These are phyloP conservation scores for Brassica nigra DNA, from an alignment of 345 rosid genomes.

Conservation along the genomic window DNA sequence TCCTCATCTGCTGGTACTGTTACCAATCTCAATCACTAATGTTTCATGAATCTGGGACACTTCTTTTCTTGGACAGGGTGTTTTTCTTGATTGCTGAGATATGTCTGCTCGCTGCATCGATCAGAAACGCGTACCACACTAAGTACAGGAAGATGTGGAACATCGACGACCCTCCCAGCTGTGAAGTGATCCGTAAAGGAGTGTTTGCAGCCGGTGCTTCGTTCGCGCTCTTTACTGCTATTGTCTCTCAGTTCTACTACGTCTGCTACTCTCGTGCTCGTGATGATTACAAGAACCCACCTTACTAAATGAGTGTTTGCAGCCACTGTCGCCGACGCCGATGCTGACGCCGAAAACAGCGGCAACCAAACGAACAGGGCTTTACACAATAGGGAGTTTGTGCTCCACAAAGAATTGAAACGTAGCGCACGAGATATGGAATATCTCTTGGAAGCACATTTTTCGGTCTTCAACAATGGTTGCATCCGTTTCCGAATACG, in stretches of 20 bases:
- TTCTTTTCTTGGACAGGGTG: constrained; percentile 48
- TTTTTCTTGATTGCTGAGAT: constrained; percentile 83
- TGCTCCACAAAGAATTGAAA: too few species aligned
- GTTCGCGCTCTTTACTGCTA: constrained; percentile 73
- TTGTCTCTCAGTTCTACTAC: constrained; percentile 78
- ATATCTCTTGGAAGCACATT: too few species aligned
- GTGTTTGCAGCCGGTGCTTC: constrained; percentile 94
- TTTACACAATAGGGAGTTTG: too few species aligned
- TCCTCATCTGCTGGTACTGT: constrained; percentile 78
- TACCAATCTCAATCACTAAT: background rate
- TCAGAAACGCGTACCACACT: constrained; percentile 85
- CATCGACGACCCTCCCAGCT: constrained; percentile 45
- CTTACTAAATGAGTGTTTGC: constrained; percentile 14
- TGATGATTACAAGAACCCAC: constrained; percentile 39
- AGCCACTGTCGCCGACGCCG: too few species aligned
- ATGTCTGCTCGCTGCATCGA: constrained; percentile 84
- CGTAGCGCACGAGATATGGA: too few species aligned
- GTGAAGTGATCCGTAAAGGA: constrained; percentile 76
- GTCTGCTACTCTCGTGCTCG: constrained; percentile 68
- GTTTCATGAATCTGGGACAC: constrained; percentile 9
- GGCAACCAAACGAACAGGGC: too few species aligned
- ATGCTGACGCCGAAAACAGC: too few species aligned
- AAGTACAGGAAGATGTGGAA: constrained; percentile 50
- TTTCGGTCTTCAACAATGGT: too few species aligned
- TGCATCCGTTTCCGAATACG: too few species aligned